These are phyloP conservation scores for Backusella westeae DNA, from an alignment of 192 early-diverging fungal species.

Conservation along the genomic window DNA sequence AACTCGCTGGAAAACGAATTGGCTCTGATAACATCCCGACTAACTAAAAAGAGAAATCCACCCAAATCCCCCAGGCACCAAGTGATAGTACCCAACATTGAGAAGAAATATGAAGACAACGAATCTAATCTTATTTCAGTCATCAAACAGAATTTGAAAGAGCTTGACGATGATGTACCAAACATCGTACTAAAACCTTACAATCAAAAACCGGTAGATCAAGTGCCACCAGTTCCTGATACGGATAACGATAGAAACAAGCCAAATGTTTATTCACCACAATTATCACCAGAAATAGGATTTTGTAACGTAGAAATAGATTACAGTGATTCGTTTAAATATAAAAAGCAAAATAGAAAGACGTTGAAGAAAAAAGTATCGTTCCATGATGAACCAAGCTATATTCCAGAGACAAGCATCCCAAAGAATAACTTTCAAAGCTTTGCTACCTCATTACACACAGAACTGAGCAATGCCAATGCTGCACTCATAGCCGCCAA, in stretches of 20 bases:
- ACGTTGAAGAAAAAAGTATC: conserved; percentile 13
- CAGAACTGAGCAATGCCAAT: neutral
- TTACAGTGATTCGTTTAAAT: neutral
- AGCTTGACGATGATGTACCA: neutral
- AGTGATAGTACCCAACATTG: neutral
- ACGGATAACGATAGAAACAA: neutral
- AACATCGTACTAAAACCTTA: neutral
- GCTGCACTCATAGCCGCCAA: neutral
- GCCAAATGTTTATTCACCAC: conserved; percentile 6
- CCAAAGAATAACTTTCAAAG: neutral
- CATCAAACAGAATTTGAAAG: neutral
- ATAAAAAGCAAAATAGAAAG: neutral
- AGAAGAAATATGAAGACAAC: neutral
- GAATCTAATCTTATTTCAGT: neutral
- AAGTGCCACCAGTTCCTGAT: neutral
- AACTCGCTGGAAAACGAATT: neutral
- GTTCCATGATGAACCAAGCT: neutral
- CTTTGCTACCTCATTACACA: neutral
- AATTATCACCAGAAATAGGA: conserved; percentile 3
- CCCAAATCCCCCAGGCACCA: neutral
- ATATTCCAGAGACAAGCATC: neutral
- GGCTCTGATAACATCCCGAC: neutral
- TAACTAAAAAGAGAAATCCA: neutral
- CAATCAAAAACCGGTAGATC: neutral
- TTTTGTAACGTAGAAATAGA: neutral